Conservation (phyloP, 1,284 basidiomycete genomes). For the Austroboletus olivaceoglutinosus region DNA sequence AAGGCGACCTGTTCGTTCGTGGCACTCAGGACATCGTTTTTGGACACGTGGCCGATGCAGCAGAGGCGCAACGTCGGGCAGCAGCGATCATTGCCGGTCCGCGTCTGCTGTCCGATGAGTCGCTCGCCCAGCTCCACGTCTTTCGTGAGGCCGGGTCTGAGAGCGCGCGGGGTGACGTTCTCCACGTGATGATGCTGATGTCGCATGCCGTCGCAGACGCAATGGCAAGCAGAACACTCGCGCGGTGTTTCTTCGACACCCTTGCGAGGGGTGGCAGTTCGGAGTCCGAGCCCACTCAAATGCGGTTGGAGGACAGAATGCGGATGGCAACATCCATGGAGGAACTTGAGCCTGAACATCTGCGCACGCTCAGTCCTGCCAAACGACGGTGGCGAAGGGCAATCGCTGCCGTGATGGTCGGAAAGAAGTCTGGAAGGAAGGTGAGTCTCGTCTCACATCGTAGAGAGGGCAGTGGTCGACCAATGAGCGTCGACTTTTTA, state of each 20-base stretch:
- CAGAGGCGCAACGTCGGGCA: neutral
- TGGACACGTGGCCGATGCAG: neutral
- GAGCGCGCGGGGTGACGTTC: neutral
- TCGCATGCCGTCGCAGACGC: neutral
- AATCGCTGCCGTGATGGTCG: constrained; percentile 42
- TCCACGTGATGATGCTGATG: neutral
- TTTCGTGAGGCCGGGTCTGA: neutral
- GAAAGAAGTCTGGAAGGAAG: constrained; percentile 30
- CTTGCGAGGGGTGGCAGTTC: neutral
- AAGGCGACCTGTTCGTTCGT: neutral
- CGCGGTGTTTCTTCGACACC: neutral
- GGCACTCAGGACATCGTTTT: neutral
- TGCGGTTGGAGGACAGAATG: constrained; percentile 39
- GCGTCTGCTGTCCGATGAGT: neutral
- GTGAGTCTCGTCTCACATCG: neutral
- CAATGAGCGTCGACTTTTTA: constrained; percentile 21
- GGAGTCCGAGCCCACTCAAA: neutral
- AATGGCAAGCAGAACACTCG: neutral
- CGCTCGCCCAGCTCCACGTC: neutral
- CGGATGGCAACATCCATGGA: constrained; percentile 40
- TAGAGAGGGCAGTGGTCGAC: no score
- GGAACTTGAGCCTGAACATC: constrained; percentile 34
- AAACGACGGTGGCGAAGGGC: constrained; percentile 48
- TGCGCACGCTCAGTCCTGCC: constrained; percentile 31
- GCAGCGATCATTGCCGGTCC: neutral